Evolutionary conservation across 2,329 filamentous ascomycete species (phyloP).

Genomic region (Helotiales sp.): DNA sequence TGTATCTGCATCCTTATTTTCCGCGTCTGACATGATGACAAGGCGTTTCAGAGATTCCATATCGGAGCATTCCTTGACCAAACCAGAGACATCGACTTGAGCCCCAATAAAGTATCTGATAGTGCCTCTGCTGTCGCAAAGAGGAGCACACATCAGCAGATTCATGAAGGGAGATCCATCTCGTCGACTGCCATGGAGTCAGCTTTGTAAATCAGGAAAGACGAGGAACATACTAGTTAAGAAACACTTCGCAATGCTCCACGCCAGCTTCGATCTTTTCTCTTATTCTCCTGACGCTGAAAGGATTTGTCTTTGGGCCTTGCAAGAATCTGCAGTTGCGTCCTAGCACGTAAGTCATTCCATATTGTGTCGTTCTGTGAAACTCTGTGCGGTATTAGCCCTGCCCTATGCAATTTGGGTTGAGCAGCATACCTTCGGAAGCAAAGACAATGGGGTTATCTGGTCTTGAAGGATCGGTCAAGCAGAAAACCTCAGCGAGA

Average conservation of each 20-base stretch:
- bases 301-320: conserved; percentile 67
- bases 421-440: conserved; percentile 58
- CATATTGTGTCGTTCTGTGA: conserved; percentile 72
- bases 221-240: conserved; percentile 63
- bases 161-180: conserved; percentile 70
- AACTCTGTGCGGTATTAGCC: conserved; percentile 55
- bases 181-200: conserved; percentile 46
- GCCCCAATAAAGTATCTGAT: conserved; percentile 67
- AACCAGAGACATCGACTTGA: conserved; percentile 63
- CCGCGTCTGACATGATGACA: conserved; percentile 35
- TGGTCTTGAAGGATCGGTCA: conserved; percentile 70
- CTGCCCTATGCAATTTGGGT: background rate
- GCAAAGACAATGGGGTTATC: conserved; percentile 79
- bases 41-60: conserved; percentile 56
- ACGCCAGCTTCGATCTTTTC: conserved; percentile 62
- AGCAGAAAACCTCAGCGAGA: conserved; percentile 73
- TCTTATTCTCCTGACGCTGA: conserved; percentile 61
- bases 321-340: conserved; percentile 79
- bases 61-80: conserved; percentile 61
- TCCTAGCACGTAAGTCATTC: conserved; percentile 70
- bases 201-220: background rate
- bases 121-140: conserved; percentile 60
- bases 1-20: conserved; percentile 30
- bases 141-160: conserved; percentile 62
- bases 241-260: conserved; percentile 71